Evolutionary conservation across 331 rosid genomes (phyloP).

Genomic region (Malus hybrid): DNA sequence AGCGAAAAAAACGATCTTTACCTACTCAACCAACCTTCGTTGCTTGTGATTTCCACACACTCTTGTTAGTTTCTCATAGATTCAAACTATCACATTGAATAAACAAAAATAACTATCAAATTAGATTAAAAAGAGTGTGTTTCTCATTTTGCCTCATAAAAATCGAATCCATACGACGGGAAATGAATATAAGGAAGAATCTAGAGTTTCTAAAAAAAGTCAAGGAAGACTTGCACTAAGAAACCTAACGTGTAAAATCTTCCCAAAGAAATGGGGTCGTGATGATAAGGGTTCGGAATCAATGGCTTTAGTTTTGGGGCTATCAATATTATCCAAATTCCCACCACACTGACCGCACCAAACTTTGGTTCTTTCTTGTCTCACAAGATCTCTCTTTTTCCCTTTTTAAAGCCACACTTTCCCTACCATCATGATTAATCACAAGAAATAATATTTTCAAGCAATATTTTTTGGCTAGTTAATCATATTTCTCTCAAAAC

Average conservation of each 20-base stretch:
- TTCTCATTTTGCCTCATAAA: too few species aligned
- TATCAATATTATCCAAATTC: not conserved
- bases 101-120: too few species aligned
- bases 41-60: too few species aligned
- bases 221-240: not conserved
- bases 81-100: too few species aligned
- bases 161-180: too few species aligned
- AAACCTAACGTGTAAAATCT: not conserved
- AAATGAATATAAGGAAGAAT: not conserved
- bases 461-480: too few species aligned
- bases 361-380: slow-evolving; percentile 3
- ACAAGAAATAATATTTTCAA: not conserved
- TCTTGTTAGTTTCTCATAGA: too few species aligned
- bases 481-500: too few species aligned
- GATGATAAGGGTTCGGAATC: not conserved
- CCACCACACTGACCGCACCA: slow-evolving; percentile 8
- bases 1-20: rapidly evolving
- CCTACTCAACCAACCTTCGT: too few species aligned
- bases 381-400: not conserved
- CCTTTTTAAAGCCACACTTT: not conserved
- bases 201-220: not conserved
- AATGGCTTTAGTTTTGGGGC: not conserved
- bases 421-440: not conserved
- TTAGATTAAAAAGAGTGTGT: too few species aligned
- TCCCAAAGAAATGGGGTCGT: not conserved